Base-by-base conservation (phyloP, 2,329 filamentous ascomycete genomes). In the Venturia pyrina region DNA sequence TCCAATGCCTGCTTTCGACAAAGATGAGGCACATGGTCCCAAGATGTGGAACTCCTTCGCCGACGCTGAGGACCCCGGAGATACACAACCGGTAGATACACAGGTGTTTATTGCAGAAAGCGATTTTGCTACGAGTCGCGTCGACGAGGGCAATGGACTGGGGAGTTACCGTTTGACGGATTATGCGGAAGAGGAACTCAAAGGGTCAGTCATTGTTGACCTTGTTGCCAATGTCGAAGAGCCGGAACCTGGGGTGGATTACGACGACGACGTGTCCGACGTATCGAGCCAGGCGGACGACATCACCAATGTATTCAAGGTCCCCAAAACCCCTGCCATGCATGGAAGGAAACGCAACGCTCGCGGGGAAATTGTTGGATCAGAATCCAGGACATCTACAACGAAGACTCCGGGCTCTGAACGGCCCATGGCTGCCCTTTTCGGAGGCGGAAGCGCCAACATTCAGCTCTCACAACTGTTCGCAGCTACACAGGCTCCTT, bases 41-140 rank as follows among this genome's bases (percentile, higher is more conserved):
- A 67, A 44, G 37, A 67, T 67, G 65, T 46, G 41, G 32, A 50
- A 65, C 17, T 59, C 62, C 17, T 67, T 67, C 53, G 40, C 46
- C 10, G 65, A 28, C n/a, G 24, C 53, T 1, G 65, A 62, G 7
- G 63, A 50, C 11, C 28, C n/a, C 6, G 66, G 66, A 7, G 63
- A 66, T 44, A 67, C 66, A n/a, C 66, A 67, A 48, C 63, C 64
- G 8, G 67, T 67, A 40, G 57, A 66, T 43, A 56, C 63, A 17
- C 66, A 67, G 57, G 57, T 37, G 11, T 67, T 66, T 53, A 24
- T 41, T 32, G 43, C 64, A 24, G 53, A 66, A 32, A 67, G 64
- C 41, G 64, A 67, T 24, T 46, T 65, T 24, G 11, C 19, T 43
- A 66, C 37, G n/a, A 65, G 62, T 28, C 44, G 60, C 15, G 28